Conservation (phyloP, 208 protist genomes). For the Entamoeba invadens region DNA sequence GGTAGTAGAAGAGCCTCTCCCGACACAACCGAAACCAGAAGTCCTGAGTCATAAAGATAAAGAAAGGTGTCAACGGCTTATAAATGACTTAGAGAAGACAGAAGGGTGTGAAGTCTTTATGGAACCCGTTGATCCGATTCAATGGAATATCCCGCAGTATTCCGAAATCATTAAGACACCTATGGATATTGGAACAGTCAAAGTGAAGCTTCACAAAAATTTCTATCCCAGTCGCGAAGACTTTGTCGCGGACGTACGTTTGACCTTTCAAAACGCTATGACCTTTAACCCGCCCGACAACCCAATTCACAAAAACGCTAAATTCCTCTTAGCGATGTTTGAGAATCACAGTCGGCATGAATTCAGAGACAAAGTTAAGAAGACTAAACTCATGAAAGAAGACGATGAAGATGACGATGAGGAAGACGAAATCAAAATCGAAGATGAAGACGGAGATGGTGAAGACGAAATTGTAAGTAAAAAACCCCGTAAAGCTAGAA, state of each 20-base stretch:
- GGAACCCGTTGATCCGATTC: not conserved
- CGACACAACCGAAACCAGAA: not conserved
- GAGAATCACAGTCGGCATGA: not conserved
- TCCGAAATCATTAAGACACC: not conserved
- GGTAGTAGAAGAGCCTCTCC: too few species aligned
- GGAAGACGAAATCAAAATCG: too few species aligned
- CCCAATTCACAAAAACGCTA: not conserved
- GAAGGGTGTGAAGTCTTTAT: not conserved
- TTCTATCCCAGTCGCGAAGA: not conserved
- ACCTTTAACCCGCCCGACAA: not conserved
- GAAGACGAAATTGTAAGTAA: too few species aligned
- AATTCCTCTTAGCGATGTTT: not conserved
- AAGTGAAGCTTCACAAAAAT: not conserved
- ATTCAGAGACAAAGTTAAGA: too few species aligned
- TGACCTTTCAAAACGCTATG: not conserved
- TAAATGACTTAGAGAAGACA: not conserved
- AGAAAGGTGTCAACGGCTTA: not conserved
- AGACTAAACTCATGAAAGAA: too few species aligned
- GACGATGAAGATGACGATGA: too few species aligned
- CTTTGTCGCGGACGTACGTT: not conserved
- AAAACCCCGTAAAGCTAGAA: too few species aligned
- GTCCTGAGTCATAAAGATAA: not conserved
- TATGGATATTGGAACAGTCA: not conserved
- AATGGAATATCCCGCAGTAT: not conserved
- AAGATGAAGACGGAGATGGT: too few species aligned